Evolutionary conservation across 2,329 filamentous ascomycete genomes (phyloP).

Genomic region (Colletotrichum tanaceti): DNA sequence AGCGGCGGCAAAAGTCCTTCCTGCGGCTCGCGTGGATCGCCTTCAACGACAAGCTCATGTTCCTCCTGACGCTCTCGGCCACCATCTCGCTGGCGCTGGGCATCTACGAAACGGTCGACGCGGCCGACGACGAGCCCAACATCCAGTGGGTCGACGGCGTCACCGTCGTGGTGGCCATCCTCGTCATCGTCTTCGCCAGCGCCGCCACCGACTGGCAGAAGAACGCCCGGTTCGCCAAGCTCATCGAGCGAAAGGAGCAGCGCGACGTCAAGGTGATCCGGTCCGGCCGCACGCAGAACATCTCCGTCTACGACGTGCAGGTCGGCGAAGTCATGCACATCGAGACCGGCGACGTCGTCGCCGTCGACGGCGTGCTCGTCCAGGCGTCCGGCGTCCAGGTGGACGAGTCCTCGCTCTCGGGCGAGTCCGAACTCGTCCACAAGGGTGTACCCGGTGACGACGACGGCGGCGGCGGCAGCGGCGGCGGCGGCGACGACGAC

Average conservation of each 20-base stretch:
- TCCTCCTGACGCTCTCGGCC: slow-evolving; percentile 77
- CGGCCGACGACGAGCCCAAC: slow-evolving; percentile 60
- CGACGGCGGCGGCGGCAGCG: slow-evolving; percentile 64
- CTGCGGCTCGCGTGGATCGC: slow-evolving; percentile 80
- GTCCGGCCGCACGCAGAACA: slow-evolving; percentile 76
- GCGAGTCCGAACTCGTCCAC: slow-evolving; percentile 78
- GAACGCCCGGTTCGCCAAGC: slow-evolving; percentile 81
- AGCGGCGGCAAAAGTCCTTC: slow-evolving; percentile 76
- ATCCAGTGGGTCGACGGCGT: slow-evolving; percentile 87
- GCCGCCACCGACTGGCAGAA: slow-evolving; percentile 88
- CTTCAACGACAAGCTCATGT: slow-evolving; percentile 84
- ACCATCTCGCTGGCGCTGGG: slow-evolving; percentile 80
- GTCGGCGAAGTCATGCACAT: slow-evolving; percentile 80
- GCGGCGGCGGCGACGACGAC: slow-evolving; percentile 68
- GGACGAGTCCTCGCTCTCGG: slow-evolving; percentile 81
- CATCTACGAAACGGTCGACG: slow-evolving; percentile 76
- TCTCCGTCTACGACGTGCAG: slow-evolving; percentile 77
- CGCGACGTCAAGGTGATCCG: slow-evolving; percentile 79
- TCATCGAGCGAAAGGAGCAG: slow-evolving; percentile 84
- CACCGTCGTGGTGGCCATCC: slow-evolving; percentile 80
- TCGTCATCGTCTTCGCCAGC: slow-evolving; percentile 80
- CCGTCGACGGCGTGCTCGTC: slow-evolving; percentile 78
- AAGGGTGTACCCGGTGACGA: slow-evolving; percentile 74
- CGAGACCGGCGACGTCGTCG: slow-evolving; percentile 78
- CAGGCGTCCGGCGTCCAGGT: slow-evolving; percentile 69